These are phyloP conservation scores for Balansia obtecta DNA, from an alignment of 2,329 filamentous ascomycete genomes.

Conservation along the genomic window DNA sequence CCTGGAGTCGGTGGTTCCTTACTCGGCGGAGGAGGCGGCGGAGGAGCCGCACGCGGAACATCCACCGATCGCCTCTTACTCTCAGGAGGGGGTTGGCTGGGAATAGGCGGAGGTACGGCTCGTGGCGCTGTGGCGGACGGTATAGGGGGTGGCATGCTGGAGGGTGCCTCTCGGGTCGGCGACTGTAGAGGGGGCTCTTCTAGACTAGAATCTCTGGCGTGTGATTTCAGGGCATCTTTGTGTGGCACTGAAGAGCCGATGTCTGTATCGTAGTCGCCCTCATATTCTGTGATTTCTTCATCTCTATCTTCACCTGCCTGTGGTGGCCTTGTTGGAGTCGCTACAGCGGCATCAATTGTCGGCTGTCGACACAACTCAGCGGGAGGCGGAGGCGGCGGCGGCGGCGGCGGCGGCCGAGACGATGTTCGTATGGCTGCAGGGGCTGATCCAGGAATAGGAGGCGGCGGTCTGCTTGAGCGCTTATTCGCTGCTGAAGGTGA, in stretches of 20 bases:
- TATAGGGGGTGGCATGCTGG: conserved; percentile 41
- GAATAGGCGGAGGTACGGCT: conserved; percentile 52
- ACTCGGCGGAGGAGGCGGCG: conserved; percentile 35
- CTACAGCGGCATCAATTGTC: conserved; percentile 39
- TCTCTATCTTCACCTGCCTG: conserved; percentile 50
- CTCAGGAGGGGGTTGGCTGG: conserved; percentile 42
- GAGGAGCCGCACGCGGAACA: conserved; percentile 56
- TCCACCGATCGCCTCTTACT: conserved; percentile 54
- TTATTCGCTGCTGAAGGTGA: conserved; percentile 34
- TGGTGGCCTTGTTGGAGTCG: conserved; percentile 28
- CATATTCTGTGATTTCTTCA: conserved; percentile 83
- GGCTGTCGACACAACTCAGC: conserved; percentile 43
- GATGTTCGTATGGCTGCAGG: conserved; percentile 35
- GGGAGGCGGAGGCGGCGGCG: conserved; percentile 45
- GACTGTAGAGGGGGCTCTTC: conserved; percentile 57
- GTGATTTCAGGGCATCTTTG: conserved; percentile 81
- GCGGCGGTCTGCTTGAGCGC: conserved; percentile 44
- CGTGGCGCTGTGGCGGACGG: conserved; percentile 42
- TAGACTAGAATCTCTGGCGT: conserved; percentile 63
- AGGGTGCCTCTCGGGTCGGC: conserved; percentile 32
- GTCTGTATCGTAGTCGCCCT: conserved; percentile 96
- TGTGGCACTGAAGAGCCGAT: conserved; percentile 89
- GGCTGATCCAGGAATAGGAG: conserved; percentile 47
- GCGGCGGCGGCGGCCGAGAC: conserved; percentile 53
- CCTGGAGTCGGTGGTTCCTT: conserved; percentile 13